These are phyloP conservation scores for Magnolia officinalis DNA, from an alignment of 164 flowering plant species.

Conservation along the genomic window DNA sequence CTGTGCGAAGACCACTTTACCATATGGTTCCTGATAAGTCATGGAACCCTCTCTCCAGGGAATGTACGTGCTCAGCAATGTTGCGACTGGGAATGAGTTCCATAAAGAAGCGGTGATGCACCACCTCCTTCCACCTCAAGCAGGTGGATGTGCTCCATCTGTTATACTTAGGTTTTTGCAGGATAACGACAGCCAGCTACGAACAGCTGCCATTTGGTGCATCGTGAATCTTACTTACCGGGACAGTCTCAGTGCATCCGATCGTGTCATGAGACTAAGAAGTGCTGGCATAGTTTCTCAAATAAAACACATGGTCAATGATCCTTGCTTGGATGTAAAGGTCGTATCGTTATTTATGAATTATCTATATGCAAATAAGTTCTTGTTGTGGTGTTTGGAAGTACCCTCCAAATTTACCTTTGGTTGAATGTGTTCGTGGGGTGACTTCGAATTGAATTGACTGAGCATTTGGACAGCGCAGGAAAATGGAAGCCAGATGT, in stretches of 20 bases:
- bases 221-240: conserved; percentile 76
- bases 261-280: conserved; percentile 50
- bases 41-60: conserved; percentile 38
- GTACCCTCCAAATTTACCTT: not conserved
- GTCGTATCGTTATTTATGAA: conserved; percentile 24
- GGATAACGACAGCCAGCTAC: conserved; percentile 51
- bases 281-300: conserved; percentile 67
- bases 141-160: conserved; percentile 26
- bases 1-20: not conserved
- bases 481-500: not conserved
- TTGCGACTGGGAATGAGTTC: conserved; percentile 72
- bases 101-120: conserved; percentile 88
- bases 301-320: conserved; percentile 67
- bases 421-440: not conserved
- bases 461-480: not conserved
- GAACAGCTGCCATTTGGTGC: conserved; percentile 74
- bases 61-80: conserved; percentile 76
- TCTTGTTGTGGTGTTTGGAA: not conserved
- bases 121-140: conserved; percentile 41
- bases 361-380: not conserved
- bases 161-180: conserved; percentile 58
- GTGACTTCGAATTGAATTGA: not conserved
- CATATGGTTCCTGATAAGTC: not conserved
- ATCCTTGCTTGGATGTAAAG: conserved; percentile 92
- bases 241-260: conserved; percentile 48